A percentile compares a stretch with the other conserved stretches of the same genome.
phyloP scores from a whole-genome alignment of 176 grass and related monocot genomes.

The Zoysia pacifica region DNA sequence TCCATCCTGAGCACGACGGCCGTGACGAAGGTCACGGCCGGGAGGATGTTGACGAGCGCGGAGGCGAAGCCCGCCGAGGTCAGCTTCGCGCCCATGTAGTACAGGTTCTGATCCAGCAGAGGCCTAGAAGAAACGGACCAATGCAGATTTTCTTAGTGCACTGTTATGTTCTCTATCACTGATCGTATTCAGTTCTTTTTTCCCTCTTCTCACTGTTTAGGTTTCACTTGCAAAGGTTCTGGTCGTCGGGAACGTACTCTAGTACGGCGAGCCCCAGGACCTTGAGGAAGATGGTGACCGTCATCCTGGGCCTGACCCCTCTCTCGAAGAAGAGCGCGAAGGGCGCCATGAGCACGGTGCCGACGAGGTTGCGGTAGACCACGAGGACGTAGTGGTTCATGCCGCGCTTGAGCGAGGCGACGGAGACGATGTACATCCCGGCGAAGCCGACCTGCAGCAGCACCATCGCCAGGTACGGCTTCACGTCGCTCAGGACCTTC shows the following conservation, averaged over 20 bases:
- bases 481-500: conserved; percentile 54
- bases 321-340: conserved; percentile 79
- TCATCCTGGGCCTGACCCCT: conserved; percentile 72
- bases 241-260: conserved; percentile 50
- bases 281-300: conserved; percentile 64
- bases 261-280: conserved; percentile 54
- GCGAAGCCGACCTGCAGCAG: conserved; percentile 76
- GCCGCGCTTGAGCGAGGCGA: conserved; percentile 66
- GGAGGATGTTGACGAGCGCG: conserved; percentile 77
- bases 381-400: conserved; percentile 88
- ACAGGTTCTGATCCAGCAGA: conserved; percentile 84
- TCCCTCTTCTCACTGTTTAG: not conserved
- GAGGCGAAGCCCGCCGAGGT: conserved; percentile 78
- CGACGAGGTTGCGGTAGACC: conserved; percentile 74
- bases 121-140: conserved; percentile 45
- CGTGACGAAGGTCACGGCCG: conserved; percentile 78
- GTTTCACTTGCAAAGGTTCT: no score
- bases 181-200: not conserved
- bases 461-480: conserved; percentile 84
- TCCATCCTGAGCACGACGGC: conserved; percentile 68
- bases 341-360: conserved; percentile 55
- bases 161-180: no score
- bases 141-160: not conserved
- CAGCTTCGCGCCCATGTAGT: conserved; percentile 69
- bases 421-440: conserved; percentile 84